Evolutionary conservation across 75 land plant species (phyloP).

Genomic region (Cunninghamia lanceolata): DNA sequence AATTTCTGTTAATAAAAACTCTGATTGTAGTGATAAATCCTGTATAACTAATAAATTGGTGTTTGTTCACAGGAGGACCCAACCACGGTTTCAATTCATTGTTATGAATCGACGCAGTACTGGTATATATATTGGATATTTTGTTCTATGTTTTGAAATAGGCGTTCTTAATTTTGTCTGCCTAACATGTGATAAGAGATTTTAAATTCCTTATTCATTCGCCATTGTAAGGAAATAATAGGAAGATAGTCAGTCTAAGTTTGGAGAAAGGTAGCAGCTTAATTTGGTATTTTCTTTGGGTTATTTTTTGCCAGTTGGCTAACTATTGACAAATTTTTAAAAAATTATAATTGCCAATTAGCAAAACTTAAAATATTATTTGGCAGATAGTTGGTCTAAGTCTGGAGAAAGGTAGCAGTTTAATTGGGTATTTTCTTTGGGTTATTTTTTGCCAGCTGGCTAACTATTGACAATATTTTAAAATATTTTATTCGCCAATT

Average conservation of each 20-base stretch:
- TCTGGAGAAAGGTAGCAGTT: too few species aligned
- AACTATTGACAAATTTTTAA: too few species aligned
- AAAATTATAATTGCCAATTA: too few species aligned
- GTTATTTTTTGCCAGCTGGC: too few species aligned
- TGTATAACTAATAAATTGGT: neutral
- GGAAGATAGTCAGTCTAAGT: neutral
- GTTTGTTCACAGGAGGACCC: conserved; percentile 31
- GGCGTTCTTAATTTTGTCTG: neutral
- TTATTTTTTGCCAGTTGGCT: too few species aligned
- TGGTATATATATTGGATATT: conserved; percentile 17
- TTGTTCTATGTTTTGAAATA: neutral
- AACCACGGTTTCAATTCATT: conserved; percentile 53
- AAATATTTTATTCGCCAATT: too few species aligned
- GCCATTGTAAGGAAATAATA: neutral
- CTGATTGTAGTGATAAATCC: neutral
- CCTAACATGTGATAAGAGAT: neutral
- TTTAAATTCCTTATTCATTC: neutral
- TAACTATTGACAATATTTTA: too few species aligned
- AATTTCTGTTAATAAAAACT: neutral
- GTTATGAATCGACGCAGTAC: conserved; percentile 58
- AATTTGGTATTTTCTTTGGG: too few species aligned
- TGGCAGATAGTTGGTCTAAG: too few species aligned
- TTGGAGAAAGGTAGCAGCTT: neutral
- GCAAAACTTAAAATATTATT: too few species aligned
- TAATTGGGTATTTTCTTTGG: too few species aligned